A percentile compares a stretch with the other conserved stretches of the same genome.
Conservation (phyloP, 371 early-diverging fungal genomes). For the Haplosporangium sp. region DNA sequence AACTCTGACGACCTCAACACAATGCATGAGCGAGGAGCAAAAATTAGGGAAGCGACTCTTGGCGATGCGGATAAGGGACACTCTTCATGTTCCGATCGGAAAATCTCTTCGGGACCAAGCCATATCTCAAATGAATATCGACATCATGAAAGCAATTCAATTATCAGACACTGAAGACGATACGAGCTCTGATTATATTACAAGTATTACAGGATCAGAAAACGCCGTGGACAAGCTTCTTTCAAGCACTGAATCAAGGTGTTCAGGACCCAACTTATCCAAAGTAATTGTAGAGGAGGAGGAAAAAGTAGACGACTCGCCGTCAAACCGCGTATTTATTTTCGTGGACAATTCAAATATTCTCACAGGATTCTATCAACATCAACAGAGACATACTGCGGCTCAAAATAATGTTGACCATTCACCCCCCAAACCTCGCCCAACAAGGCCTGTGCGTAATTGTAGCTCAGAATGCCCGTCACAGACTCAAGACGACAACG, state of each 20-base stretch:
- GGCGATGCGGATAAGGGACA: conserved; percentile 30
- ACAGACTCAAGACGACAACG: background rate
- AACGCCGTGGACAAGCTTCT: background rate
- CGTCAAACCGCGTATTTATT: conserved; percentile 39
- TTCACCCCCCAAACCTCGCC: background rate
- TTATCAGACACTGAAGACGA: background rate
- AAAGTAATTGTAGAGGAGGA: background rate
- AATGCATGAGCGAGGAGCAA: conserved; percentile 28
- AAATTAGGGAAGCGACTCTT: conserved; percentile 8
- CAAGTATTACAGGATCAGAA: background rate
- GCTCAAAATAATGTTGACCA: background rate
- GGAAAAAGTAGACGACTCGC: background rate
- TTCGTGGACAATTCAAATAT: conserved; percentile 62
- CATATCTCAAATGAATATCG: conserved; percentile 5
- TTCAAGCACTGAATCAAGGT: background rate
- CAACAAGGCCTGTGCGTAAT: background rate
- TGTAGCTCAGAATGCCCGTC: background rate
- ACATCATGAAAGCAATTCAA: background rate
- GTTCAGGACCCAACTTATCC: too few species aligned
- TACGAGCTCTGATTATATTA: background rate
- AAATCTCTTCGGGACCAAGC: conserved; percentile 8
- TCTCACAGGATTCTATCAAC: conserved; percentile 51
- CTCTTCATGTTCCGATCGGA: conserved; percentile 15
- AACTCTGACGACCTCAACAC: conserved; percentile 28
- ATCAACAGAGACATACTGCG: conserved; percentile 18